Evolutionary conservation across 305 asterid genomes (phyloP).

Genomic region (Fraxinus velutina): DNA sequence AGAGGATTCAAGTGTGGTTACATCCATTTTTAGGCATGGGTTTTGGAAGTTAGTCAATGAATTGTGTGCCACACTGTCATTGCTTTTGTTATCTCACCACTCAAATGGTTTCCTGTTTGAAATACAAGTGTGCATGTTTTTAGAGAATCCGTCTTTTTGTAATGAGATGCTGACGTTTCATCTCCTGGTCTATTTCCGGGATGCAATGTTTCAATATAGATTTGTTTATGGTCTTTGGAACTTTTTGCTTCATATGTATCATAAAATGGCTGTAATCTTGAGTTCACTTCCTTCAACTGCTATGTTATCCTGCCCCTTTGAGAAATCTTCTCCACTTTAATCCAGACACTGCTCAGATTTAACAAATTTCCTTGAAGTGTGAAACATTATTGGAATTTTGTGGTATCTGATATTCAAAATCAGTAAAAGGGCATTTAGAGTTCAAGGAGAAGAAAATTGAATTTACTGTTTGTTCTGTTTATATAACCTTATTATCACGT

Average conservation of each 20-base stretch:
- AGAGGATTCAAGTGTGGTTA: background rate
- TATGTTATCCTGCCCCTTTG: slow-evolving; percentile 5
- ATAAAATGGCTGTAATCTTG: slow-evolving; percentile 2
- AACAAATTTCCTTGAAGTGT: slow-evolving; percentile 10
- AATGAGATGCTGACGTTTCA: slow-evolving; percentile 17
- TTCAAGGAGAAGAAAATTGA: background rate
- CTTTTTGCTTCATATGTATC: background rate
- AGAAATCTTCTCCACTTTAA: slow-evolving; percentile 10
- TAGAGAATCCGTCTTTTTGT: slow-evolving; percentile 2
- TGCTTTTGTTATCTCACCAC: background rate
- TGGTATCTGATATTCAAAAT: background rate
- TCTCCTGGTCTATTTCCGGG: background rate
- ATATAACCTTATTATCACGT: background rate
- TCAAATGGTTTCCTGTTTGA: slow-evolving; percentile 15
- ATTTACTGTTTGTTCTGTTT: background rate
- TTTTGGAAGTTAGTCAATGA: background rate
- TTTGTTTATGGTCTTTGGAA: slow-evolving; percentile 12
- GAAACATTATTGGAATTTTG: background rate
- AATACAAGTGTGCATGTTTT: slow-evolving; percentile 8
- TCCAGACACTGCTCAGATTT: slow-evolving; percentile 8
- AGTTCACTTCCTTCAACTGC: background rate
- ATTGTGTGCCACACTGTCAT: slow-evolving; percentile 4
- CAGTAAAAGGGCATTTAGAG: background rate
- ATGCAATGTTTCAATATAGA: background rate
- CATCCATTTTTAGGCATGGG: background rate